These are phyloP conservation scores for Neophaeococcomyces mojaviensis DNA, from an alignment of 2,329 filamentous ascomycete genomes.

Conservation along the genomic window DNA sequence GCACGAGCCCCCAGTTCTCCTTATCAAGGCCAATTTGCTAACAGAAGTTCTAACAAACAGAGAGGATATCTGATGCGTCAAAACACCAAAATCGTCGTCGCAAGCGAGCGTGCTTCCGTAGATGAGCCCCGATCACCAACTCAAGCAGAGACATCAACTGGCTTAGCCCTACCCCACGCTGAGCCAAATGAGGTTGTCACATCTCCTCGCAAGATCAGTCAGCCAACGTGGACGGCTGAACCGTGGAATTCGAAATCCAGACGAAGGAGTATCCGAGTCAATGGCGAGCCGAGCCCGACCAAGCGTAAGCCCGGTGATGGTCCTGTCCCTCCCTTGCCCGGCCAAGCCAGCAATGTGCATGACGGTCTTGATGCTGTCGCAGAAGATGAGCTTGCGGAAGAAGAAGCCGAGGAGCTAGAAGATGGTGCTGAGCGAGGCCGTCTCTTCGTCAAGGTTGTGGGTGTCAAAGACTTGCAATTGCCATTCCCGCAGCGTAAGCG, in stretches of 20 bases:
- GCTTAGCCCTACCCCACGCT: slow-evolving; percentile 25
- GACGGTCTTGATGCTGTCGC: slow-evolving; percentile 55
- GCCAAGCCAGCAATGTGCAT: slow-evolving; percentile 72
- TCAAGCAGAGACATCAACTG: slow-evolving; percentile 34
- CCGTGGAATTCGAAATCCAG: slow-evolving; percentile 84
- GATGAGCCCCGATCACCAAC: slow-evolving; percentile 35
- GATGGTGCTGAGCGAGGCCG: slow-evolving; percentile 82
- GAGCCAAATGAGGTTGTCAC: slow-evolving; percentile 25
- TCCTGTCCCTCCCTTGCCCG: slow-evolving; percentile 73
- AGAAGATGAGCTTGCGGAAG: slow-evolving; percentile 60
- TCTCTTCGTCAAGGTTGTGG: slow-evolving; percentile 97
- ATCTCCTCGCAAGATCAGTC: slow-evolving; percentile 70
- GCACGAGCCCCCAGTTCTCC: slow-evolving; percentile 11
- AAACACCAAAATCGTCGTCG: slow-evolving; percentile 93
- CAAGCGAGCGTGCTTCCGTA: slow-evolving; percentile 65
- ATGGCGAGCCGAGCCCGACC: slow-evolving; percentile 45
- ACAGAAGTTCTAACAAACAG: slow-evolving; percentile 60
- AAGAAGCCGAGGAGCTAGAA: slow-evolving; percentile 45
- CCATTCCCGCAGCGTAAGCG: slow-evolving; percentile 79
- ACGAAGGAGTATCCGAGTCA: slow-evolving; percentile 55
- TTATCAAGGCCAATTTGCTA: slow-evolving; percentile 46
- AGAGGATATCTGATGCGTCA: slow-evolving; percentile 98
- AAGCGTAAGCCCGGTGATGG: slow-evolving; percentile 56
- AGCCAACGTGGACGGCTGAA: slow-evolving; percentile 91
- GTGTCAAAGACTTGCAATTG: slow-evolving; percentile 89